These are phyloP conservation scores for Jimgerdemannia flammicorona DNA, from an alignment of 192 early-diverging fungal species.

Conservation along the genomic window DNA sequence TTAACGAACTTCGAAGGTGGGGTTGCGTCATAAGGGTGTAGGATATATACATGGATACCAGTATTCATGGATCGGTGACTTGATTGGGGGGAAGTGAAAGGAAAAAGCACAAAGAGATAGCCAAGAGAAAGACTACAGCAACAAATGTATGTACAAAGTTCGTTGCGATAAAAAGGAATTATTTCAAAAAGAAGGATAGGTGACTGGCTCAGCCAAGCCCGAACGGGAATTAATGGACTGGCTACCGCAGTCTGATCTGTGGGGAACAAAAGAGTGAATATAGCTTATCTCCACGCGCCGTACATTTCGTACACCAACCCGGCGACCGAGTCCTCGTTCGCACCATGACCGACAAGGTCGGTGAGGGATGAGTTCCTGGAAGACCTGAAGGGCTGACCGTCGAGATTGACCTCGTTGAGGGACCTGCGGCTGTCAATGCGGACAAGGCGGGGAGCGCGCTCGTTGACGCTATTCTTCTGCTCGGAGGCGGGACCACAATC, in stretches of 20 bases:
- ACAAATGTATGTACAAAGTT: not conserved
- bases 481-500: not conserved
- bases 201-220: too few species aligned
- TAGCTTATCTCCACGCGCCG: not conserved
- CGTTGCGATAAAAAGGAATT: not conserved
- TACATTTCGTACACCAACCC: not conserved
- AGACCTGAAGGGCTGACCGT: not conserved
- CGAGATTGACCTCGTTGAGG: not conserved
- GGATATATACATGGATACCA: too few species aligned
- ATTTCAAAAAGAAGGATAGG: too few species aligned
- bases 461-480: not conserved
- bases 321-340: not conserved
- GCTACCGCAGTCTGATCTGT: not conserved
- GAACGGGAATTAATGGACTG: not conserved
- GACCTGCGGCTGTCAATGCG: not conserved
- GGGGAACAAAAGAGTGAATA: not conserved
- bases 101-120: not conserved
- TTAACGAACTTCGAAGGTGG: too few species aligned
- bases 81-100: not conserved
- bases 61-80: too few species aligned
- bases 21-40: too few species aligned
- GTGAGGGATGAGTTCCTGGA: not conserved
- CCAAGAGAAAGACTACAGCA: not conserved
- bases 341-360: not conserved
- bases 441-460: not conserved